These are phyloP conservation scores for Penicillium goetzii DNA, from an alignment of 495 filamentous ascomycete genomes.

Conservation along the genomic window DNA sequence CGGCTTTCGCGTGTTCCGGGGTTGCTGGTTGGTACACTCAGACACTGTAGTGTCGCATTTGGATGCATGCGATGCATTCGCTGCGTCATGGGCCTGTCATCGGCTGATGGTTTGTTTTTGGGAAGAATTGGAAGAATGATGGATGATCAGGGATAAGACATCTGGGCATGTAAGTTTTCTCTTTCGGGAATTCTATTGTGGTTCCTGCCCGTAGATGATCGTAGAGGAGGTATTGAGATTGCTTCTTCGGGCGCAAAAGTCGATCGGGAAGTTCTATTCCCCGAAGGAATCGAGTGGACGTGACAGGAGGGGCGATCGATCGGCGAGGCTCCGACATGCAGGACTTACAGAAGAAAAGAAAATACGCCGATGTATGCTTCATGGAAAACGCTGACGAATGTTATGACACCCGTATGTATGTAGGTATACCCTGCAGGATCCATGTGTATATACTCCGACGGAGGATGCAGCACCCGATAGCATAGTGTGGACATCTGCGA, in stretches of 20 bases:
- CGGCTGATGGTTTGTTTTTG: background rate
- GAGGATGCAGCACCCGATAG: background rate
- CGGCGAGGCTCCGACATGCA: background rate
- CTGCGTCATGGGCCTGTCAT: background rate
- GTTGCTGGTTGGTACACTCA: background rate
- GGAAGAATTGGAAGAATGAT: too few relatives aligned
- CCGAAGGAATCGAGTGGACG: background rate
- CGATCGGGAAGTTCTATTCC: background rate
- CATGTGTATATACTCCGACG: background rate
- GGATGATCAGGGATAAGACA: background rate
- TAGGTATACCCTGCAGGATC: background rate
- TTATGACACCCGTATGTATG: background rate
- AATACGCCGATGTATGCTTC: background rate
- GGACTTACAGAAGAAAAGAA: background rate
- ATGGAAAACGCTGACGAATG: background rate
- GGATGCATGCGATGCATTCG: background rate
- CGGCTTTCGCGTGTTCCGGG: slow-evolving; percentile 1
- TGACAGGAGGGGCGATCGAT: slow-evolving; percentile 1
- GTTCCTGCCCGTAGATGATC: background rate
- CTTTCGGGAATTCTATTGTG: background rate
- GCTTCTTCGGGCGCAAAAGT: background rate
- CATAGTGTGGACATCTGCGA: background rate
- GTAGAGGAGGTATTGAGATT: background rate
- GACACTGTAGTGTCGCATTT: background rate
- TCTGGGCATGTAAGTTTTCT: background rate